Base-by-base conservation (phyloP, 2,329 filamentous ascomycete species). In the Pyrenochaeta sp. region DNA sequence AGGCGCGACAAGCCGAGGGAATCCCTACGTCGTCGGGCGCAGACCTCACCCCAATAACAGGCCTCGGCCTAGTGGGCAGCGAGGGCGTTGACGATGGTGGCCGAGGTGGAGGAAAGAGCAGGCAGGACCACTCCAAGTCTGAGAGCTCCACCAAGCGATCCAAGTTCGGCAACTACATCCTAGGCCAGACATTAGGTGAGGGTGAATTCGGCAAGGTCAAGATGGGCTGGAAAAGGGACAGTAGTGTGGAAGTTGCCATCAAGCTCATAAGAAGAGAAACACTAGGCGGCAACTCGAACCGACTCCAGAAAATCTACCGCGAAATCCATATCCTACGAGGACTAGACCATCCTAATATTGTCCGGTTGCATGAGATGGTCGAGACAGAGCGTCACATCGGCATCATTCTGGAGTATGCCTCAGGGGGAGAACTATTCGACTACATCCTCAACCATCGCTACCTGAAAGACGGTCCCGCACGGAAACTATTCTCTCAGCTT, bases 141-240 rank as follows among this genome's bases (percentile, higher is more conserved):
- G 71, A 76, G 45, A 79, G 82, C 25, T 44, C 42, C 22, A 80
- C 84, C 58, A 97, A 96, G 81, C 88, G 90, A 64, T 93, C 90
- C 42, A 93, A 92, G 66, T 98, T 99, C 75, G 94, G 94, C 59
- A 93, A 97, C 63, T 99, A 98, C 78, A 92, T 96, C 59, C 85
- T 99, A 3, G 95, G 95, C 36, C 94, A 97, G 77, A 98, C 94
- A 2, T 90, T 99, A 49, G 95, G 95, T 49, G 95, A 99, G 81
- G 95, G 95, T 61, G 95, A 99, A 79, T 99, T 99, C 76, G 95
- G 95, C 65, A 99, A 99, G 77, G 95, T 99, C 71, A 98, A 97
- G 79, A 88, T 98, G 73, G 95, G 95, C 27, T 99, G 95, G 95
- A 98, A 97, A 79, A 91, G 92, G 76, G 93, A 96, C 78, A 93